phyloP scores from a whole-genome alignment of 768 basidiomycete species.

The Panus rudis region DNA sequence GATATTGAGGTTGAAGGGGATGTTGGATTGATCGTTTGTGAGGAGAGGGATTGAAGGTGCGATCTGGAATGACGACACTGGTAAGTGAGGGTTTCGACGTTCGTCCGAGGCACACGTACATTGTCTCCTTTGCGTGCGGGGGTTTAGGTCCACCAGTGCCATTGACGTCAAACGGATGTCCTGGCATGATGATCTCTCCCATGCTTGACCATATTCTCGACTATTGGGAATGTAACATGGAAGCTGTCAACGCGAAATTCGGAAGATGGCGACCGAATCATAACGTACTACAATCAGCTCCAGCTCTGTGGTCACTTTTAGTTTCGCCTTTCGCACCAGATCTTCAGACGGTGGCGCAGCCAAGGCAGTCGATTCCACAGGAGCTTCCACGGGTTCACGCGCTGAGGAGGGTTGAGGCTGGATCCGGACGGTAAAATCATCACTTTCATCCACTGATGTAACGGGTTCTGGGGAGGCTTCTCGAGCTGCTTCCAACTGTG shows the following conservation, averaged over 20 bases:
- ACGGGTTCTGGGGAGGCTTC: too few species aligned
- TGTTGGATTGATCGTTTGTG: constrained; percentile 40
- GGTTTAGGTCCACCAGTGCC: constrained; percentile 31
- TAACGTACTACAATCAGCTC: constrained; percentile 56
- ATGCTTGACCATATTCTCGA: constrained; percentile 62
- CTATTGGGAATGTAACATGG: constrained; percentile 35
- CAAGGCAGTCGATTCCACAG: too few species aligned
- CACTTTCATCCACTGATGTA: too few species aligned
- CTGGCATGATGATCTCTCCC: constrained; percentile 58
- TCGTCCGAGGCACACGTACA: constrained; percentile 35
- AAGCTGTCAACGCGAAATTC: not conserved
- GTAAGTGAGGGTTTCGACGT: constrained; percentile 1
- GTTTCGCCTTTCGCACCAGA: constrained; percentile 26
- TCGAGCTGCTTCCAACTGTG: too few species aligned
- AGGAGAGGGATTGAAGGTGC: constrained; percentile 50
- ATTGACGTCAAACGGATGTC: constrained; percentile 33
- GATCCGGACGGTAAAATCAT: too few species aligned
- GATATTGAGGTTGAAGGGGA: constrained; percentile 57
- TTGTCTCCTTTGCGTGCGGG: constrained; percentile 50
- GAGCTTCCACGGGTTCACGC: too few species aligned
- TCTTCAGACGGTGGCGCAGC: too few species aligned
- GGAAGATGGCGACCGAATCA: too few species aligned
- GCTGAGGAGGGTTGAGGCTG: too few species aligned
- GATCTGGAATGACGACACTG: constrained; percentile 29
- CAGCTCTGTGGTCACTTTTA: constrained; percentile 53